Percentiles rank a stretch among this genome's conserved stretches.
Conservation (phyloP, 176 grass and related monocot genomes). For the Guadua angustifolia region DNA sequence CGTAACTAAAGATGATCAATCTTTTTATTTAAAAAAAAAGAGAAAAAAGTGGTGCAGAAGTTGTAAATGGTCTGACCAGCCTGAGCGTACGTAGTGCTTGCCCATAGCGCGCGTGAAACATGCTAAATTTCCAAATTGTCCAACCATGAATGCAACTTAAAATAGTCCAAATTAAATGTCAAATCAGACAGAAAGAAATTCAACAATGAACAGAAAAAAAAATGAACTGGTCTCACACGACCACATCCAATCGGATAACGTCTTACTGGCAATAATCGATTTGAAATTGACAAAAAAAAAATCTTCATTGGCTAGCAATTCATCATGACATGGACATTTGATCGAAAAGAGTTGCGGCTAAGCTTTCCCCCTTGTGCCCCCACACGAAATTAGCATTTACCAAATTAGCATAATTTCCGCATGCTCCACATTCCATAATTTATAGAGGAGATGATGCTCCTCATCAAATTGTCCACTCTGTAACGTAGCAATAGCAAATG, state of each 20-base stretch:
- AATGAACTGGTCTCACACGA: neutral
- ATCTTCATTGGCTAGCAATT: neutral
- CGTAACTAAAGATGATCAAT: no score
- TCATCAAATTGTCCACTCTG: neutral
- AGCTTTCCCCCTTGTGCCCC: neutral
- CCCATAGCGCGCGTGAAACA: neutral
- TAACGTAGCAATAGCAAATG: neutral
- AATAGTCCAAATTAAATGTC: neutral
- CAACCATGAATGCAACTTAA: neutral
- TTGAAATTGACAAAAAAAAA: neutral
- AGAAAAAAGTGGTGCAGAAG: no score
- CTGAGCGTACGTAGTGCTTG: neutral
- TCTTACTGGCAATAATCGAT: neutral
- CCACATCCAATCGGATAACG: neutral
- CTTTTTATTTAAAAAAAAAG: no score
- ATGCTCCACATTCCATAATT: neutral
- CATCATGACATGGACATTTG: constrained; percentile 12
- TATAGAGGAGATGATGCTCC: neutral
- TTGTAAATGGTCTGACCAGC: neutral
- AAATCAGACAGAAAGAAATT: neutral
- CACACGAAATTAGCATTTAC: neutral
- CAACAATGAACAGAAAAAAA: neutral
- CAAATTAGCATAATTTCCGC: constrained; percentile 6
- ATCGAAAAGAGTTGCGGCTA: neutral
- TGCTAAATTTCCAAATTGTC: neutral